Evolutionary conservation across 2,329 filamentous ascomycete genomes (phyloP), one percentile per base, ranked within the genome.

Genomic region (Erysiphe pulchra): DNA sequence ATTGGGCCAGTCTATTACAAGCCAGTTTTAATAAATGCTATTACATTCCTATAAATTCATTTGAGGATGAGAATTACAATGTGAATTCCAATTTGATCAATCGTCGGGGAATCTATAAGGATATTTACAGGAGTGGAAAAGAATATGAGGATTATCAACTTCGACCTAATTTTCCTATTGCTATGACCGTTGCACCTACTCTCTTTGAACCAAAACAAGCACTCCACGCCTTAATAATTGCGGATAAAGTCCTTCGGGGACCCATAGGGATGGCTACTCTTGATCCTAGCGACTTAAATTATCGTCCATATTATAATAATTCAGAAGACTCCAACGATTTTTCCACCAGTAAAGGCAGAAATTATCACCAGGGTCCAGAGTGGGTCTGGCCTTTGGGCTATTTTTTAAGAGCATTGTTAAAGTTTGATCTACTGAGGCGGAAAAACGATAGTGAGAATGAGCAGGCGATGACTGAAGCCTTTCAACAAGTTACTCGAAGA

Each of bases 361-460:
- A 95, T 62, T 98, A 98, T 63, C 90, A 98, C 61, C 87, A 95
- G 61, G 90, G 90, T 4, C 92, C 90, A 0, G 90, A 98, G 61
- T 98, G 90, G 90, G 65, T 94, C 20, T 98, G 90, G 90, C 92
- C 87, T 0, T 87, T 84, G 1, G 90, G 90, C 4, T 98, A 85
- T 66, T 98, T 93, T 68, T 68, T 94, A 18, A 77, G 92, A 43
- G 90, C 90, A 1, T 65, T 98, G 51, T 70, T 98, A 50, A 81
- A 85, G 60, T 95, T 95, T 56, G 85, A 94, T 59, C 65, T 95
- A 44, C 69, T 71, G 65, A 69, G 85, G 30, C 71, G 83, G 43
- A 69, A 70, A 50, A 73, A 68, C 1, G 49, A 63, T 4, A 71
- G 82, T 55, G 82, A 80, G 50, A 72, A 77, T 31, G 4, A 13